These are phyloP conservation scores for Talaromyces marneffei DNA, from an alignment of 2,329 filamentous ascomycete genomes.

Conservation along the genomic window DNA sequence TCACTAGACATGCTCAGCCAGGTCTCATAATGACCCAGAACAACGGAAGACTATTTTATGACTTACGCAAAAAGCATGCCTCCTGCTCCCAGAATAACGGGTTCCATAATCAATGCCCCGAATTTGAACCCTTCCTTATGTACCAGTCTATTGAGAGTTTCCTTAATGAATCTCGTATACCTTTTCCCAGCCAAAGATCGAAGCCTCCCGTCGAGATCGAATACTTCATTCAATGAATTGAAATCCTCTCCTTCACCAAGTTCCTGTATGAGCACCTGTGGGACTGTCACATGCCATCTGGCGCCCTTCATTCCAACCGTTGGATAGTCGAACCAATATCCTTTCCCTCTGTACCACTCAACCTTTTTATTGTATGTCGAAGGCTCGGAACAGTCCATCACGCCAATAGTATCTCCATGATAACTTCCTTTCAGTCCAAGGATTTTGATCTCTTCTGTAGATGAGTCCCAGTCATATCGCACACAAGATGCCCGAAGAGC, in stretches of 20 bases:
- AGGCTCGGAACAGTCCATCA: constrained; percentile 79
- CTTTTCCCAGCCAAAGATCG: constrained; percentile 39
- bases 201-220: constrained; percentile 52
- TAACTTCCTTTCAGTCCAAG: constrained; percentile 75
- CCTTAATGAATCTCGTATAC: constrained; percentile 58
- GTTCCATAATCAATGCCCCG: constrained; percentile 74
- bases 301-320: constrained; percentile 62
- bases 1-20: constrained; percentile 48
- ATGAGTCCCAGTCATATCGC: constrained; percentile 60
- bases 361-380: constrained; percentile 73
- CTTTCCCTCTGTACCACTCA: constrained; percentile 76
- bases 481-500: constrained; percentile 62
- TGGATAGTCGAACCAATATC: constrained; percentile 77
- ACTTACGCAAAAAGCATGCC: constrained; percentile 75
- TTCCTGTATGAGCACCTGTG: constrained; percentile 43
- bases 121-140: constrained; percentile 58
- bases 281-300: constrained; percentile 59
- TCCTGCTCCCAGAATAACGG: constrained; percentile 72
- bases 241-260: constrained; percentile 45
- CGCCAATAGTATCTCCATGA: constrained; percentile 81
- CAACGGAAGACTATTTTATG: neutral
- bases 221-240: constrained; percentile 51
- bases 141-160: constrained; percentile 50
- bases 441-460: constrained; percentile 56
- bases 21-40: neutral